Conservation (phyloP, 495 filamentous ascomycete species). For the Cladorrhinum samala region DNA sequence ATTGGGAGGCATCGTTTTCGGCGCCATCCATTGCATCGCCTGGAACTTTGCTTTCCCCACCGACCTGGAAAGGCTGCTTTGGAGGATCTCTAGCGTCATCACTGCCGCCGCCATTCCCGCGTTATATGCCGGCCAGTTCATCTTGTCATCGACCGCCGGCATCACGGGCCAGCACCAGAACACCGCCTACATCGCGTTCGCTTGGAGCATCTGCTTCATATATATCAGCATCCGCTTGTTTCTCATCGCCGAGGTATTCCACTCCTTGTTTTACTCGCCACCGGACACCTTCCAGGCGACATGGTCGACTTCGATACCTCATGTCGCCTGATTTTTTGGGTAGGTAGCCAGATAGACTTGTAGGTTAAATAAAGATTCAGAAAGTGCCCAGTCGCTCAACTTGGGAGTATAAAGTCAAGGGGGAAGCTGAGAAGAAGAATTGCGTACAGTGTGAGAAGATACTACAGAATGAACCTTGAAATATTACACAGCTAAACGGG, state of each 20-base stretch:
- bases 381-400: too few species aligned
- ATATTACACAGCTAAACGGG: too few species aligned
- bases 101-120: background rate
- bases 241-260: background rate
- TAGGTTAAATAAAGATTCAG: too few species aligned
- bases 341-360: background rate
- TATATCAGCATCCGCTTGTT: background rate
- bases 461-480: too few species aligned
- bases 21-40: slow-evolving; percentile 5
- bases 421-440: too few species aligned
- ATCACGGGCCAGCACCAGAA: too few species aligned
- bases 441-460: too few species aligned
- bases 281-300: background rate
- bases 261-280: background rate
- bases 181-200: too few species aligned
- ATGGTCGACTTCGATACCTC: background rate
- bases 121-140: background rate
- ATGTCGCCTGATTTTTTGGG: background rate
- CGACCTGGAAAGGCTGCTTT: background rate
- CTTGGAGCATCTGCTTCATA: background rate
- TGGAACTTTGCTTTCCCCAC: slow-evolving; percentile 6
- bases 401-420: too few species aligned
- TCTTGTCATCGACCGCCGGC: background rate
- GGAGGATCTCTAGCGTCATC: background rate
- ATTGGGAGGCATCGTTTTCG: background rate